A percentile compares a stretch with the other conserved stretches of the same genome.
phyloP scores from a whole-genome alignment of 306 rosid species.

The Medicago truncatula region MtrunA17r5.0-ANR NC_053045.1:50202001-50202500 shows the following conservation, averaged over 20 bases:
- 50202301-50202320: background rate
- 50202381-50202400: slow-evolving; percentile 94
- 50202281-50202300: background rate
- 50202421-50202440: slow-evolving; percentile 95
- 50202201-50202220: slow-evolving; percentile 27
- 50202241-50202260: slow-evolving; percentile 41
- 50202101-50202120: slow-evolving; percentile 90
- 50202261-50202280: slow-evolving; percentile 64
- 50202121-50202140: slow-evolving; percentile 96
- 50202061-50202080: slow-evolving; percentile 80
- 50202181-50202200: slow-evolving; percentile 65
- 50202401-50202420: slow-evolving; percentile 90
- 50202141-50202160: slow-evolving; percentile 93
- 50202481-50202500: slow-evolving; percentile 71
- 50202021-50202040: slow-evolving; percentile 68
- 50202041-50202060: slow-evolving; percentile 83
- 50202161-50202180: slow-evolving; percentile 69
- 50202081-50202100: slow-evolving; percentile 98
- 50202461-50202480: slow-evolving; percentile 65
- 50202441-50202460: slow-evolving; percentile 88
- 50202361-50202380: slow-evolving; percentile 85
- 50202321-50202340: slow-evolving; percentile 38
- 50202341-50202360: slow-evolving; percentile 46
- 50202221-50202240: slow-evolving; percentile 7
- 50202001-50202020: slow-evolving; percentile 93